Evolutionary conservation across 352 stramenopile species (phyloP).

Genomic region (Globisporangium polare): DNA sequence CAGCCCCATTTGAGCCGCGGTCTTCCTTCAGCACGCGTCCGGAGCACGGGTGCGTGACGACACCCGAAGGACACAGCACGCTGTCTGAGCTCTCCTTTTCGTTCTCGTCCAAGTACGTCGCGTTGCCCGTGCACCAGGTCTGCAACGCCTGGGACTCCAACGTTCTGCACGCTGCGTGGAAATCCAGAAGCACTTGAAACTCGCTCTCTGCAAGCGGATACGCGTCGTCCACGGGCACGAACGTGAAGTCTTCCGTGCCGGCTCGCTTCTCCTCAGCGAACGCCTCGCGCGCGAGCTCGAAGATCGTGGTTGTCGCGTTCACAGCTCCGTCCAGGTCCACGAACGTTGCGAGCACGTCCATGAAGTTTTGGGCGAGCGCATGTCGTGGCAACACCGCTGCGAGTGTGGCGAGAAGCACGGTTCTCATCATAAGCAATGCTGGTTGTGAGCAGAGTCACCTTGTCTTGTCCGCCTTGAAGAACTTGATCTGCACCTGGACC

Average conservation of each 20-base stretch:
- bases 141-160: conserved; percentile 36
- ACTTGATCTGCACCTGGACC: not conserved
- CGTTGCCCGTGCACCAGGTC: conserved; percentile 60
- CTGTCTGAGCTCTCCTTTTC: conserved; percentile 13
- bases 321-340: conserved; percentile 29
- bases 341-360: conserved; percentile 38
- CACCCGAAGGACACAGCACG: conserved; percentile 36
- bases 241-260: conserved; percentile 4
- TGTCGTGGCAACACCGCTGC: not conserved
- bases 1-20: conserved; percentile 8
- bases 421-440: not conserved
- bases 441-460: not conserved
- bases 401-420: conserved; percentile 7
- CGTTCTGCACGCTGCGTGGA: conserved; percentile 47
- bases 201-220: conserved; percentile 47
- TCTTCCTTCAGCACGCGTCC: conserved; percentile 42
- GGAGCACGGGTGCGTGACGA: conserved; percentile 61
- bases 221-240: conserved; percentile 35
- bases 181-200: conserved; percentile 36
- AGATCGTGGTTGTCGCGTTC: conserved; percentile 16
- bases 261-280: conserved; percentile 15
- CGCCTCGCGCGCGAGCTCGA: conserved; percentile 13
- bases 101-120: conserved; percentile 13
- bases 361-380: conserved; percentile 14
- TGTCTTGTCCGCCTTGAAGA: not conserved